These are phyloP conservation scores for Ceriops decandra DNA, from an alignment of 345 rosid genomes.

Conservation along the genomic window DNA sequence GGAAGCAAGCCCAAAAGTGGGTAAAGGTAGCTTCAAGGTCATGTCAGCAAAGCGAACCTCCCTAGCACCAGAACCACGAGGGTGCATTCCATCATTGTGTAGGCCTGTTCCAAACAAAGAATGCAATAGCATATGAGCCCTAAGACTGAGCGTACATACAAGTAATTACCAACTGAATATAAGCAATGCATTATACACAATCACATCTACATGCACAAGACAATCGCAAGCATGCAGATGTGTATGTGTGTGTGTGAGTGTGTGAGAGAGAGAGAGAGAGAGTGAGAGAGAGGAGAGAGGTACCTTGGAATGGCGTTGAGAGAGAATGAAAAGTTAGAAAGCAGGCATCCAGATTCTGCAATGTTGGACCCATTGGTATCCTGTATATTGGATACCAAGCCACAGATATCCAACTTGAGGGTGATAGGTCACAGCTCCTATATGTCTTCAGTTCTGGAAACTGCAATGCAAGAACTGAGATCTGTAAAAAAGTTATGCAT, in stretches of 20 bases:
- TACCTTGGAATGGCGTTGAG: slow-evolving; percentile 57
- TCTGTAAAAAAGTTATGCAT: slow-evolving; percentile 33
- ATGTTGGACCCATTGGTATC: slow-evolving; percentile 79
- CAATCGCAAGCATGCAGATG: neutral
- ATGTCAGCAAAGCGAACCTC: slow-evolving; percentile 31
- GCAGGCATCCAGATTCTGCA: slow-evolving; percentile 87
- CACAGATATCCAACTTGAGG: slow-evolving; percentile 91
- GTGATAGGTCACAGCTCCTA: slow-evolving; percentile 74
- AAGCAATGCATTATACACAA: too few relatives aligned
- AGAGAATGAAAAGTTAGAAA: slow-evolving; percentile 77
- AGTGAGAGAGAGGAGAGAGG: slow-evolving; percentile 6
- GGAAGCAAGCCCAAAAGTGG: slow-evolving; percentile 76
- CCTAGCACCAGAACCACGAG: slow-evolving; percentile 25
- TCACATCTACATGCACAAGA: neutral
- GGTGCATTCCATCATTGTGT: slow-evolving; percentile 22
- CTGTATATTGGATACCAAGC: slow-evolving; percentile 97
- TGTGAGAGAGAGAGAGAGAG: neutral
- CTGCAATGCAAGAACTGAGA: slow-evolving; percentile 61
- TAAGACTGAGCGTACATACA: neutral
- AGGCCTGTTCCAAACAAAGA: slow-evolving; percentile 36
- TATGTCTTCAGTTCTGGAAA: slow-evolving; percentile 68
- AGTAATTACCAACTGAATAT: neutral
- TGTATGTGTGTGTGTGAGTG: too few relatives aligned
- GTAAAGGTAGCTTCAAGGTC: slow-evolving; percentile 49
- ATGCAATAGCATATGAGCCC: neutral